Evolutionary conservation across 2,329 filamentous ascomycete genomes (phyloP).

Genomic region (Ophiostoma perfectum): DNA sequence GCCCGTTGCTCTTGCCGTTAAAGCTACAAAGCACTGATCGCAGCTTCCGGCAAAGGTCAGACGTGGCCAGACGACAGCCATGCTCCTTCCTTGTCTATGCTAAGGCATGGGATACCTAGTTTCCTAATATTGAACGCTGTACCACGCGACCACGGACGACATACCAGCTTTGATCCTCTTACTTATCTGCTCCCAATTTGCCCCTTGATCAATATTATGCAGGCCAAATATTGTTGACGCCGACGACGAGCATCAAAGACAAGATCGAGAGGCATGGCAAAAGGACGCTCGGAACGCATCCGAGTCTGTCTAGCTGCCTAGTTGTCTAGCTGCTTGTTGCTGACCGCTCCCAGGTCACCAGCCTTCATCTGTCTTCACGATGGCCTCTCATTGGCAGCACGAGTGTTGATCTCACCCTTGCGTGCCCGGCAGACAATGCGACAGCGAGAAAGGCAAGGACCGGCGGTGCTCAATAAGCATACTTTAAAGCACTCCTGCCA

Average conservation of each 20-base stretch:
- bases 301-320: neutral
- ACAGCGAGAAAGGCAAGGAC: neutral
- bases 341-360: constrained; percentile 6
- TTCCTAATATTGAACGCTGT: neutral
- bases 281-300: neutral
- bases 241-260: no score
- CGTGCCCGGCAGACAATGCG: neutral
- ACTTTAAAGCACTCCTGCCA: neutral
- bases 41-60: no score
- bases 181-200: neutral
- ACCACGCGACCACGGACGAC: neutral
- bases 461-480: neutral
- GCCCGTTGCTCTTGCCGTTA: no score
- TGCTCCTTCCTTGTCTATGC: neutral
- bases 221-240: no score
- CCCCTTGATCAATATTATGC: neutral
- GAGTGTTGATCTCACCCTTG: constrained; percentile 4
- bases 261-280: no score
- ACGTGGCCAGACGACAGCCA: no score
- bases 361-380: neutral
- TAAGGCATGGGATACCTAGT: neutral
- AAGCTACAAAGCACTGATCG: no score
- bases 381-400: neutral
- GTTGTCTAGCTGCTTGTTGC: neutral
- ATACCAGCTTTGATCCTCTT: neutral